A percentile compares a stretch with the other conserved stretches of the same genome.
Evolutionary conservation across 2,329 filamentous ascomycete species (phyloP).

Genomic region (Fusarium haematococcum): DNA sequence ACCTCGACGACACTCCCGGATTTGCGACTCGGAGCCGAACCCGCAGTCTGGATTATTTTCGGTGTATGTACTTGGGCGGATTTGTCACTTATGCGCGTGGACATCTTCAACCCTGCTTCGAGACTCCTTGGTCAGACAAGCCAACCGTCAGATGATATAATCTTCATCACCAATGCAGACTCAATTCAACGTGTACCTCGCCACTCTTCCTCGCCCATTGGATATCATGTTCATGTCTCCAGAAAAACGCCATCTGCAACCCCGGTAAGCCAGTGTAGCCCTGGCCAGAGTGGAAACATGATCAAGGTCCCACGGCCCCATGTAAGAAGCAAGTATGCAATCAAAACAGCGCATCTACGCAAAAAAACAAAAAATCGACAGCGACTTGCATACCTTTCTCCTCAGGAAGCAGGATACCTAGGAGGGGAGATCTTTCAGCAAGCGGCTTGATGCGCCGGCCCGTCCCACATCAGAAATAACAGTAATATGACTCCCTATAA

Average conservation of each 20-base stretch:
- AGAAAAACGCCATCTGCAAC: neutral
- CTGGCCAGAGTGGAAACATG: neutral
- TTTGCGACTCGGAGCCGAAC: slow-evolving; percentile 16
- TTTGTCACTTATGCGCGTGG: neutral
- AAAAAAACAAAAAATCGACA: slow-evolving; percentile 5
- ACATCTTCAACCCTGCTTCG: slow-evolving; percentile 2
- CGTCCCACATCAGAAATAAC: neutral
- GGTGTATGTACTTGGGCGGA: neutral
- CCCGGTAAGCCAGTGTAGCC: neutral
- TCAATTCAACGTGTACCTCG: neutral
- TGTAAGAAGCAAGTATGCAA: slow-evolving; percentile 4
- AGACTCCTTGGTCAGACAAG: neutral
- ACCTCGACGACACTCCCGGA: slow-evolving; percentile 2
- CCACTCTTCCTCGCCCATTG: neutral
- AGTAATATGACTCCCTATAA: neutral
- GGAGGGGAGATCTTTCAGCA: slow-evolving; percentile 4
- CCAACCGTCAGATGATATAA: neutral
- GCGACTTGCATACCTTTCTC: neutral
- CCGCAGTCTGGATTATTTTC: neutral
- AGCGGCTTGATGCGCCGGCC: slow-evolving; percentile 10
- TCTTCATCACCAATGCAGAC: neutral
- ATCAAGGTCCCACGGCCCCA: neutral
- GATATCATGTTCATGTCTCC: slow-evolving; percentile 4
- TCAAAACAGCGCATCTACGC: slow-evolving; percentile 6
- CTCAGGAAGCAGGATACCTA: neutral